Percentiles rank a stretch among this genome's conserved stretches.
These are phyloP conservation scores for Luzula sylvatica DNA, from an alignment of 176 grass and related monocot species.

Conservation along the genomic window DNA sequence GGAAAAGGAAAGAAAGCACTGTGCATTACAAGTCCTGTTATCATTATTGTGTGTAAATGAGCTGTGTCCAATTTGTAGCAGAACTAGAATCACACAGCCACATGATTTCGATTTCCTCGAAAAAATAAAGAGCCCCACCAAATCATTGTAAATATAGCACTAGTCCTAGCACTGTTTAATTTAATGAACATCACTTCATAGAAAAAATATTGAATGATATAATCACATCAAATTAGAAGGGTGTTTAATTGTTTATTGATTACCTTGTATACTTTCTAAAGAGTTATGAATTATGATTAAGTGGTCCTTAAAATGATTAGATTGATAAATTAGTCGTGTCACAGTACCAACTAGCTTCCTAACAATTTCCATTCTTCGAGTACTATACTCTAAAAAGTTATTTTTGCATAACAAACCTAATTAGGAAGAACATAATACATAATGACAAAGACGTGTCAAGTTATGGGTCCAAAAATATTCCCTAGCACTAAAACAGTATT, in stretches of 20 bases:
- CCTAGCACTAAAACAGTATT: background rate
- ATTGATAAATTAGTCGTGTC: background rate
- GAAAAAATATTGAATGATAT: no score
- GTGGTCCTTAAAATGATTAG: background rate
- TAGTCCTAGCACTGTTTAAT: no score
- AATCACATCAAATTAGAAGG: no score
- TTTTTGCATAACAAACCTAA: background rate
- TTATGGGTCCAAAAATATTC: slow-evolving; percentile 15
- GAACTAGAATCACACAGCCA: background rate
- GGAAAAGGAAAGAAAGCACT: slow-evolving; percentile 17
- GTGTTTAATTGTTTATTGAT: no score
- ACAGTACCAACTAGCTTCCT: background rate
- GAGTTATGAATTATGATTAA: background rate
- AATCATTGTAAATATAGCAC: slow-evolving; percentile 4
- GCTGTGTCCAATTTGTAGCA: slow-evolving; percentile 1
- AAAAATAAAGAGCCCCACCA: background rate
- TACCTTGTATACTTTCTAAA: no score
- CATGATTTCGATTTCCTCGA: no score
- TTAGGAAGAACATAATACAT: background rate
- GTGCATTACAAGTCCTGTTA: background rate
- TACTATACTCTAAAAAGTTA: background rate
- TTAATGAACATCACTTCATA: no score
- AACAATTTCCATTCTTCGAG: slow-evolving; percentile 12
- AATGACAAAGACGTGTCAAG: background rate
- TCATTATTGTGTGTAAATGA: background rate